phyloP scores from a whole-genome alignment of 179 eudicot genomes.

The Amaranthus tricolor region DNA sequence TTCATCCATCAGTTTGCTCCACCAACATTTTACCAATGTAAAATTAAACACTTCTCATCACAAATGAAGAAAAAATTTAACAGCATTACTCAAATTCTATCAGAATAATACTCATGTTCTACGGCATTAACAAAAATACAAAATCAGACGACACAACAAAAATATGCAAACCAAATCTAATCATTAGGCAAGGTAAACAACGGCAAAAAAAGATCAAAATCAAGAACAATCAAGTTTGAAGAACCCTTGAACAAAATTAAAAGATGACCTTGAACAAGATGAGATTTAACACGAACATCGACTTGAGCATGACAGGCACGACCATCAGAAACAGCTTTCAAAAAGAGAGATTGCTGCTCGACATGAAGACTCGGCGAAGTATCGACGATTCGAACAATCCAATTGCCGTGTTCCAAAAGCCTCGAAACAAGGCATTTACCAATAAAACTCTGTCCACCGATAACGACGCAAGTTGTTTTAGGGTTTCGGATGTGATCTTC shows the following conservation, averaged over 20 bases:
- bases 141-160: not conserved
- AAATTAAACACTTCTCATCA: not conserved
- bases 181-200: conserved; percentile 2
- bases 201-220: not conserved
- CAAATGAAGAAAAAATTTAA: not conserved
- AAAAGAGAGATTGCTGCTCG: conserved; percentile 35
- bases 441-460: conserved; percentile 66
- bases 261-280: conserved; percentile 51
- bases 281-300: conserved; percentile 53
- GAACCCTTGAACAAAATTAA: not conserved
- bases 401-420: conserved; percentile 57
- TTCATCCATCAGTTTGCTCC: not conserved
- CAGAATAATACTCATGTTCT: not conserved
- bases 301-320: conserved; percentile 55
- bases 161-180: not conserved
- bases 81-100: not conserved
- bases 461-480: conserved; percentile 53
- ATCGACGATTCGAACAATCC: conserved; percentile 82
- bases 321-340: conserved; percentile 44
- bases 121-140: conserved; percentile 1
- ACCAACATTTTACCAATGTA: not conserved
- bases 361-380: conserved; percentile 30
- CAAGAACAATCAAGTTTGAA: not conserved
- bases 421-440: conserved; percentile 63
- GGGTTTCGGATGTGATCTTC: conserved; percentile 22